phyloP scores from a whole-genome alignment of 2,329 filamentous ascomycete genomes.

The Annulohypoxylon truncatum region DNA sequence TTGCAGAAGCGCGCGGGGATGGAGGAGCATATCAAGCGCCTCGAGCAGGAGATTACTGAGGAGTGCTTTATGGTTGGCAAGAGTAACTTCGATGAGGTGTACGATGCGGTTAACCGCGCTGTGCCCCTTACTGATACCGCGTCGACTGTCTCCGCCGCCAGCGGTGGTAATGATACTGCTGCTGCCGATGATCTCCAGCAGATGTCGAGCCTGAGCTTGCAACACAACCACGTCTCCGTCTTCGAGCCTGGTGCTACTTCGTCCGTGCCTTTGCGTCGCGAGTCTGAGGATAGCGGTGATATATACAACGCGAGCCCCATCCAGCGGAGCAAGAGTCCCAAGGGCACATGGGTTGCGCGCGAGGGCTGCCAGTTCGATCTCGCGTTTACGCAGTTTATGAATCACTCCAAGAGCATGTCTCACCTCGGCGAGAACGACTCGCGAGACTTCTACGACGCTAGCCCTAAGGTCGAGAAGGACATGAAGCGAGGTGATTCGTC shows the following conservation, averaged over 20 bases:
- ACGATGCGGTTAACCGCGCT: conserved; percentile 13
- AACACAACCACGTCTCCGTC: background rate
- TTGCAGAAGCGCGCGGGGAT: background rate
- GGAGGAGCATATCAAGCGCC: background rate
- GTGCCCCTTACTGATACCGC: background rate
- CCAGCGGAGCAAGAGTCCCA: background rate
- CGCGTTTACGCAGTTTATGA: background rate
- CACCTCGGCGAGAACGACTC: background rate
- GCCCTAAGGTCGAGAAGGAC: background rate
- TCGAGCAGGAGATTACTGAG: conserved; percentile 13
- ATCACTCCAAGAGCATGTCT: background rate
- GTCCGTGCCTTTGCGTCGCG: too few species aligned
- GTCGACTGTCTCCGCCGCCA: background rate
- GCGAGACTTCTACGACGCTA: background rate
- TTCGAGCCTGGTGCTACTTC: background rate
- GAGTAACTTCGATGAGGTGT: background rate
- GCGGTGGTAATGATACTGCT: background rate
- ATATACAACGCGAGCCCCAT: background rate
- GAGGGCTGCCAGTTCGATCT: background rate
- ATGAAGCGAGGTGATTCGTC: background rate
- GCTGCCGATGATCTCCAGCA: too few species aligned
- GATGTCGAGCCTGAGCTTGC: too few species aligned
- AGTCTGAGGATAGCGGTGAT: background rate
- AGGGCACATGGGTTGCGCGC: background rate
- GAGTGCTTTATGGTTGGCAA: conserved; percentile 12